These are phyloP conservation scores for Rhodamnia argentea DNA, from an alignment of 345 rosid genomes.

Conservation along the genomic window DNA sequence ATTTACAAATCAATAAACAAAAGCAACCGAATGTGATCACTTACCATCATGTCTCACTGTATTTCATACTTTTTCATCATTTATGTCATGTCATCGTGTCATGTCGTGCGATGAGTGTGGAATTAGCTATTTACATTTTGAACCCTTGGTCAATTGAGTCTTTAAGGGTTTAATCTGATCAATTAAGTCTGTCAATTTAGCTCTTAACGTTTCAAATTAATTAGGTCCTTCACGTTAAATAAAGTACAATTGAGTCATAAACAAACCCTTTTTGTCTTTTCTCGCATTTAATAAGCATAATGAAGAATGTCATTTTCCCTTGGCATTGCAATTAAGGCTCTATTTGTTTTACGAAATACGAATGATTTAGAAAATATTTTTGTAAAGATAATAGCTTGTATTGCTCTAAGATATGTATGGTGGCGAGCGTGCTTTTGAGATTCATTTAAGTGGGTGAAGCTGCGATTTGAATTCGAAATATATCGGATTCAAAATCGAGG, in stretches of 20 bases:
- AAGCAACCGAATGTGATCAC: neutral
- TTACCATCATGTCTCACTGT: neutral
- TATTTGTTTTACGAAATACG: no score
- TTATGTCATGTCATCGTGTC: fast-evolving
- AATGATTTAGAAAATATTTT: no score
- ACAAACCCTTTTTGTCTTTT: neutral
- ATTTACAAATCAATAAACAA: neutral
- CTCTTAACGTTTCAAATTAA: neutral
- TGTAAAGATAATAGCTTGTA: no score
- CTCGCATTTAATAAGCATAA: no score
- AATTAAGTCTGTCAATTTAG: neutral
- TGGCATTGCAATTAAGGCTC: no score
- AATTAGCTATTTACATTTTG: neutral
- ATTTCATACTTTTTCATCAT: neutral
- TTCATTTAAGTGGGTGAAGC: no score
- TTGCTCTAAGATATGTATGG: no score
- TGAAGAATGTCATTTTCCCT: no score
- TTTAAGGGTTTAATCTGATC: neutral
- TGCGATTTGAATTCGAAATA: no score
- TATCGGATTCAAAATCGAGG: no score
- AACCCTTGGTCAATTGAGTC: fast-evolving
- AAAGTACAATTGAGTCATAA: neutral
- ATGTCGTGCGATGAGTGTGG: neutral
- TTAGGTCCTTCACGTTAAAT: neutral
- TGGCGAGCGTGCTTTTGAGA: no score